Percentiles rank a stretch among this genome's conserved stretches.
phyloP scores from a whole-genome alignment of 495 filamentous ascomycete genomes.

The Podospora anserina region DNA sequence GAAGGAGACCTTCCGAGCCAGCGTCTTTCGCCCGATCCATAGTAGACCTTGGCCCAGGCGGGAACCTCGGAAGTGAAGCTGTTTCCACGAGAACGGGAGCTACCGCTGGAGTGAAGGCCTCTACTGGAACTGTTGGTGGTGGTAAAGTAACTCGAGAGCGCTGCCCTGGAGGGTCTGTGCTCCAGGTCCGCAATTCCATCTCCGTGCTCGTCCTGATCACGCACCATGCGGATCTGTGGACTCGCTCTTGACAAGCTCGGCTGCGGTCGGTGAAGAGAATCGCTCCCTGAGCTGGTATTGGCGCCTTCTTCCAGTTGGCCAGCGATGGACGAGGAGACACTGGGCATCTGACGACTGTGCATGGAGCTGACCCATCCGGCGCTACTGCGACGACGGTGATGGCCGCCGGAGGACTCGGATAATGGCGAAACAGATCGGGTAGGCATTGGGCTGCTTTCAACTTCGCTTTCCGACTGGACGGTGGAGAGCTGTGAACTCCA shows the following conservation, averaged over 20 bases:
- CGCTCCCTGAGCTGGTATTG: slow-evolving; percentile 30
- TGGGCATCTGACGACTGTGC: slow-evolving; percentile 50
- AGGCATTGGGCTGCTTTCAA: slow-evolving; percentile 35
- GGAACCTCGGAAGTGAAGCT: slow-evolving; percentile 60
- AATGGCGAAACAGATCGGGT: slow-evolving; percentile 46
- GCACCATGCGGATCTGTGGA: slow-evolving; percentile 36
- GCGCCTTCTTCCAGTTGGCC: slow-evolving; percentile 35
- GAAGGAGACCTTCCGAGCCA: slow-evolving; percentile 41
- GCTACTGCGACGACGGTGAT: slow-evolving; percentile 36
- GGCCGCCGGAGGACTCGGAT: slow-evolving; percentile 28
- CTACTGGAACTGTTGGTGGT: slow-evolving; percentile 43
- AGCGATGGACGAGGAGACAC: slow-evolving; percentile 51
- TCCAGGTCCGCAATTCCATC: slow-evolving; percentile 53
- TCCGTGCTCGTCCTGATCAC: slow-evolving; percentile 54
- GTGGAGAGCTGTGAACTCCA: slow-evolving; percentile 76
- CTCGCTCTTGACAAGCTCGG: slow-evolving; percentile 35
- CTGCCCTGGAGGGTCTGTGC: slow-evolving; percentile 45
- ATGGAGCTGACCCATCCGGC: slow-evolving; percentile 38
- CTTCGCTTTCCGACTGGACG: slow-evolving; percentile 63
- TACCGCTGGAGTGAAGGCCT: slow-evolving; percentile 47
- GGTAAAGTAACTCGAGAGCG: slow-evolving; percentile 42
- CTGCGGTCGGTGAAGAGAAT: slow-evolving; percentile 41
- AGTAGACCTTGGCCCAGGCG: slow-evolving; percentile 60
- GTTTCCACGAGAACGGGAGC: slow-evolving; percentile 42
- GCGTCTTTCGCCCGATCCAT: slow-evolving; percentile 52